Evolutionary conservation across 2,329 filamentous ascomycete genomes (phyloP), one percentile per base, ranked within the genome.

Genomic region (Aspergillus sergii): DNA sequence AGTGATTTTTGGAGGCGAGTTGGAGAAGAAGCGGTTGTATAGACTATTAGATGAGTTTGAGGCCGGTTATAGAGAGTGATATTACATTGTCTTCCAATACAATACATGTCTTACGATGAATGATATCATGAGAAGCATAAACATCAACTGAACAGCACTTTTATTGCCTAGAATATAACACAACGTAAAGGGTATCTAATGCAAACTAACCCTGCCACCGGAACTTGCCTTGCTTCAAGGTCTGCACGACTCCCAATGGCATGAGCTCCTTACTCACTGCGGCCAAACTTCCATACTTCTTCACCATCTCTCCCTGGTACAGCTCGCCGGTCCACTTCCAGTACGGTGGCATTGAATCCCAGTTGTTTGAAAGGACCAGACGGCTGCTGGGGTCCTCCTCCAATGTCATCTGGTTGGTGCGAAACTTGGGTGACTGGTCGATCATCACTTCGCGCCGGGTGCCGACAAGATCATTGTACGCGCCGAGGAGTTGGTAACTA

Each of bases 1-100:
- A 21, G 82, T 84, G 2, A 91, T 92, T 32, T 94, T 95, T 69
- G 86, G 84, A 0, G 85, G 84, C 0, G 81, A 88, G 3, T 78
- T 82, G 16, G 89, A 93, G 70, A 91, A 76, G 57, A 36, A 67
- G n/a, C 71, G 73, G 46, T 48, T 79, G 23, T 54, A 60, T 26
- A 50, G 45, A 7, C 64, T 73, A 34, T 56, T 77, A 16, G 50
- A 62, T 14, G 57, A 64, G 21, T 77, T 75, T 60, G 65, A 69
- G 57, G 57, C 54, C 8, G 43, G 21, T 4, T 65, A 62, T 46
- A 59, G n/a, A 19, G 16, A 51, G 43, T 67, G 53, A 68, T 23
- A 12, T 32, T 41, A 12, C 8, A 10, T 5, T 36, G 4, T 28
- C 4, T 50, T 9, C 23, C 14, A n/a, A 36, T 43, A 51, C 21